Percentiles rank a stretch among this genome's conserved stretches.
Conservation (phyloP, 1,284 basidiomycete species). For the Moesziomyces aphidis region DNA sequence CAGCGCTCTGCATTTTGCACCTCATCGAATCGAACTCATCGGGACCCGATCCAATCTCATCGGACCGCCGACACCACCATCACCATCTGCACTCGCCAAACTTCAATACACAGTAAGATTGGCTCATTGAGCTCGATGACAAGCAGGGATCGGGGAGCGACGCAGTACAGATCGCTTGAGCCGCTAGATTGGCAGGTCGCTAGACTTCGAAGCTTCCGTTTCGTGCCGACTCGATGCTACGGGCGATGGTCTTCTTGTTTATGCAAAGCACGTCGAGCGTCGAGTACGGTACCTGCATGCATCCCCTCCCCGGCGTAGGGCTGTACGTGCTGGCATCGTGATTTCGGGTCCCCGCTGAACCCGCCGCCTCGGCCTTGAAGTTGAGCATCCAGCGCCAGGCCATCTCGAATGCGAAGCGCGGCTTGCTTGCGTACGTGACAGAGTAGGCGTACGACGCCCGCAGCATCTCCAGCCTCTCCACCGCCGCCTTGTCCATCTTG, state of each 20-base stretch:
- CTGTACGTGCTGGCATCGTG: background rate
- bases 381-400: conserved; percentile 32
- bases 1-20: background rate
- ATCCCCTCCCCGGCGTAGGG: conserved; percentile 11
- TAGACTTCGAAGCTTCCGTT: conserved; percentile 7
- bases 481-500: conserved; percentile 17
- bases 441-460: conserved; percentile 41
- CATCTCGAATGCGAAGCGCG: conserved; percentile 41
- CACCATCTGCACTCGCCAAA: too few relatives aligned
- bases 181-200: background rate
- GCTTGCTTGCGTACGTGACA: conserved; percentile 16
- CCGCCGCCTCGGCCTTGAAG: conserved; percentile 26
- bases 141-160: background rate
- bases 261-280: conserved; percentile 23
- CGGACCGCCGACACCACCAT: too few relatives aligned
- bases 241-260: conserved; percentile 27
- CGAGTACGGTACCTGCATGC: conserved; percentile 19
- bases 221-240: conserved; percentile 21
- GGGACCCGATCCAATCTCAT: background rate
- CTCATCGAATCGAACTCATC: background rate
- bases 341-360: background rate
- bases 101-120: too few relatives aligned
- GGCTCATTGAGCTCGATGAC: background rate
- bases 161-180: background rate
- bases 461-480: conserved; percentile 16